Base-by-base conservation (phyloP, 495 filamentous ascomycete species). In the Daldinia vernicosa region DNA sequence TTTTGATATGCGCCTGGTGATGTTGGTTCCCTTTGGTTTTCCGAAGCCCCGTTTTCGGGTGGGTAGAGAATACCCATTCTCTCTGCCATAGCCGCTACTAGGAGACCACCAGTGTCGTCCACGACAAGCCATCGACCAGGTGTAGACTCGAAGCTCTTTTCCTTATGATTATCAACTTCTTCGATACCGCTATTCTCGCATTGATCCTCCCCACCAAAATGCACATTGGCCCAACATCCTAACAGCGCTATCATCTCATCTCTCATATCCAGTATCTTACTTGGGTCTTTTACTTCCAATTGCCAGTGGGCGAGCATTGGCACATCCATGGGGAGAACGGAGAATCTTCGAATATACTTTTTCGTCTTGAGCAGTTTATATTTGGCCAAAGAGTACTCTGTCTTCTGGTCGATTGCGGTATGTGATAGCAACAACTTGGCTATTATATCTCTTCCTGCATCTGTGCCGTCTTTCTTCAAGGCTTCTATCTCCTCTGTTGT, bases 321-420 rank as follows among this genome's bases (percentile, higher is more conserved):
- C 32, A 97, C 89, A 66, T 97, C 94, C 75, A 98, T 74, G 0
- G 93, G 94, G 27, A 95, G 80, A 0, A 94, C 86, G 0, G 91
- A 94, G 68, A 99, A 98, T 19, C 93, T 83, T 67, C 89, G 88
- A 67, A 97, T 86, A 75, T 96, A 98, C 81, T 99, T 99, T 77
- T 90, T 95, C 43, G 90, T 89, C 83, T 99, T 99, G 22, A 95
- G 86, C 15, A 98, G 82, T 52, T 93, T 96, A 76, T 99, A 99
- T 77, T 99, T 99, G 24, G 94, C 93, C 19, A 97, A 81, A 6
- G 92, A 93, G 78, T 97, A 99, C 2, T 90, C 86, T 0, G 95
- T 98, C 83, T 98, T 99, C 82, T 99, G 91, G 67, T 96, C 93
- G 28, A 98, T 81, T 0, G 90, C 92, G 3, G 89, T 87, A 80